Evolutionary conservation across 2,329 filamentous ascomycete genomes (phyloP).

Genomic region (Trichoderma guizhouense): DNA sequence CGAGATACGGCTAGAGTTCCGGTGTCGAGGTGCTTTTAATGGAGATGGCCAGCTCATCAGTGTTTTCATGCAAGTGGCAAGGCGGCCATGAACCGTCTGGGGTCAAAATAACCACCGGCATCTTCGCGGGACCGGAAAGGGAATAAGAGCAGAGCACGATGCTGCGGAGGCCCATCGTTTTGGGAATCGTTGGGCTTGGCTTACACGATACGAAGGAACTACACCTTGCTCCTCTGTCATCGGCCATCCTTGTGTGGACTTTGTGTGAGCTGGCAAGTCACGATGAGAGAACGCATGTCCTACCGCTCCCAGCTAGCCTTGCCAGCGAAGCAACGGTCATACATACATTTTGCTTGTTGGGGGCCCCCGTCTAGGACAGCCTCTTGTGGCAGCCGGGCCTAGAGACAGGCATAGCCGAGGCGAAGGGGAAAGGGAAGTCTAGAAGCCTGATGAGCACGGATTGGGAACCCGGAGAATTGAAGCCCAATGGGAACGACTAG

Average conservation of each 20-base stretch:
- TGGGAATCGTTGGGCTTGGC: not conserved
- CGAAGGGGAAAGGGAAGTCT: not conserved
- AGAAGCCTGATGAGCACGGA: conserved; percentile 1
- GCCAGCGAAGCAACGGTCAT: conserved; percentile 14
- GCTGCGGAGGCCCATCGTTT: not conserved
- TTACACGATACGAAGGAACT: not conserved
- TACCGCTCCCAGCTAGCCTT: conserved; percentile 7
- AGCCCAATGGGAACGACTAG: conserved; percentile 16
- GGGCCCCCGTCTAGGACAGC: not conserved
- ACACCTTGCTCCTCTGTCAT: not conserved
- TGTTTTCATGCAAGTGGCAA: conserved; percentile 7
- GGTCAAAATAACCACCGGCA: not conserved
- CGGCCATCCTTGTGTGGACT: not conserved
- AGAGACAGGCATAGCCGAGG: not conserved
- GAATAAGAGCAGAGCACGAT: not conserved
- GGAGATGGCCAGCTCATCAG: conserved; percentile 9
- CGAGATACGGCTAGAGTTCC: not conserved
- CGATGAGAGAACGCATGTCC: conserved; percentile 1
- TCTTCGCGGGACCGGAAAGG: not conserved
- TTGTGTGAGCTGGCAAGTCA: conserved; percentile 15
- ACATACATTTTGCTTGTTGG: not conserved
- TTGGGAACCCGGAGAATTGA: conserved; percentile 14
- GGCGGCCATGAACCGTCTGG: not conserved
- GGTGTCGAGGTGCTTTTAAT: not conserved
- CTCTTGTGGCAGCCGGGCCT: not conserved